Base-by-base conservation (phyloP, 768 basidiomycete genomes). In the Dioszegia aurantiaca region DNA sequence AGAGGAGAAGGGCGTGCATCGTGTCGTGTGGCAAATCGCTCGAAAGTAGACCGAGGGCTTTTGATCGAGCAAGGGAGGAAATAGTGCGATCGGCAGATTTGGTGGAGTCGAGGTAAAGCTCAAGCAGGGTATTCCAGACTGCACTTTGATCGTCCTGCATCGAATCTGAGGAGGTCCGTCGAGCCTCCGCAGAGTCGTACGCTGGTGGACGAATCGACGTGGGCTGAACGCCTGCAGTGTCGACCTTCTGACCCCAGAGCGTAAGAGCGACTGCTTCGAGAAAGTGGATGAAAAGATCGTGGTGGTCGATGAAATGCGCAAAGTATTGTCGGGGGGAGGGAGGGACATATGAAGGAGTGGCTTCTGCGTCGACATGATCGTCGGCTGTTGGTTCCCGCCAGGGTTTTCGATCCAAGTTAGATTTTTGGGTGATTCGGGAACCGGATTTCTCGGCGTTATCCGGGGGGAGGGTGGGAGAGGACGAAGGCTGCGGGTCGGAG, bases 111-210 rank as follows among this genome's bases (percentile, higher is more conserved):
- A 99, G 82, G 74, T 97, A 97, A 11, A 99, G 82, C 77, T 99
- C 94, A 59, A 98, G 79, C 2, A 98, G 80, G 10, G 93, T 97
- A 77, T 94, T 95, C 93, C 93, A 97, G 2, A 97, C 86, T 0
- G 91, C 87, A 9, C 83, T 80, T 68, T 90, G 90, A 69, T 93
- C 89, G 4, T 61, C 56, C 9, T 76, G 14, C 5, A 21, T 39
- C 14, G 61, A 52, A 44, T 64, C 62, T 4, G 17, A 23, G 17
- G 39, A 2, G 26, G 4, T 51, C 23, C 14, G 6, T 21, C 21
- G 16, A n/a, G n/a, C 12, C 14, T 14, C 33, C 3, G 48, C 3
- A 4, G 23, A 24, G 14, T 44, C 45, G 27, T 57, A 42, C 8
- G 33, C 37, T 6, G 52, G 40, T 4, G 61, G 55, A 19, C 39